Evolutionary conservation across 805 yeast species (phyloP), one percentile per base, ranked within the genome.

Genomic region (Candida patagonica): DNA sequence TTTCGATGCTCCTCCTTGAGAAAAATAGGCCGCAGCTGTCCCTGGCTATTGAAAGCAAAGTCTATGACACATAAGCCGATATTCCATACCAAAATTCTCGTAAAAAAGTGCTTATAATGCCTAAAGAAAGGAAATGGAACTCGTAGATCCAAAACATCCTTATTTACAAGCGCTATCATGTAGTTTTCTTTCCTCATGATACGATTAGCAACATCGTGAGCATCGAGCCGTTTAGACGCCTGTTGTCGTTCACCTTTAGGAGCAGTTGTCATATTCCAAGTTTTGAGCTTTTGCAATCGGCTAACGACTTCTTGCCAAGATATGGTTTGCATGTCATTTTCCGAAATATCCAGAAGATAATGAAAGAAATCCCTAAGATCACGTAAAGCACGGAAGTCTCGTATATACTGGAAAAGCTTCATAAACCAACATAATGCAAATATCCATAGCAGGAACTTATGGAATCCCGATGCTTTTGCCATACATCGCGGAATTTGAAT

Each of bases 101-200:
- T 89, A 23, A 92, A 63, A 9, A 70, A 62, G 35, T 53, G 55
- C 32, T 60, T 63, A 4, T 61, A 53, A 17, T 40, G 13, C 13
- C 16, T 30, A 12, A 38, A 37, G 17, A 23, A 33, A 5, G 37
- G 27, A 9, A 37, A 8, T 0, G 79, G 77, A 2, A 75, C 46
- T 1, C 79, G 76, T 13, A 86, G 56, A 52, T 82, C 81, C 31
- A 89, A 61, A 1, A 89, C 64, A 43, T 82, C 76, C 49, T 78
- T 83, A 60, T 86, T 88, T 52, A 84, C 78, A 49, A 92, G 61
- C 1, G 96, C 96, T 55, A 92, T 86, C 69, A 87, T 70, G 58
- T 88, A 92, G 56, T 92, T 92, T 45, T 92, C 98, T 49, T 79
- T 84, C 44, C 99, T 68, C 98, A 92, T 88, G 42, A 92, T 82